These are phyloP conservation scores for Oxyria digyna DNA, from an alignment of 148 eudicot species.

Conservation along the genomic window DNA sequence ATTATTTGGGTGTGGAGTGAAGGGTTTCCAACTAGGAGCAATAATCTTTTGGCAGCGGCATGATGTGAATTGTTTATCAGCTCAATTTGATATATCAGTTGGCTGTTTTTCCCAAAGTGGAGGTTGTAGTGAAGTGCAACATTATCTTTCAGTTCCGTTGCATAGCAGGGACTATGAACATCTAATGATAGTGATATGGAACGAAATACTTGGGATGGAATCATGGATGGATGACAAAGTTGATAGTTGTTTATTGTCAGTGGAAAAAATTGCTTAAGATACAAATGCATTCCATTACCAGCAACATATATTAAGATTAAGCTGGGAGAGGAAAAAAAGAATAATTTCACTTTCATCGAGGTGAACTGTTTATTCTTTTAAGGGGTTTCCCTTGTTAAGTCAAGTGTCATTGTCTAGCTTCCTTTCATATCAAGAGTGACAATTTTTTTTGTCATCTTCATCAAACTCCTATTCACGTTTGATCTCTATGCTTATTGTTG, in stretches of 20 bases:
- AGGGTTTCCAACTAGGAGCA: background rate
- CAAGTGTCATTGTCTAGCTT: background rate
- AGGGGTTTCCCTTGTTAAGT: background rate
- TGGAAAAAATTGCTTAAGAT: background rate
- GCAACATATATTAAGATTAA: background rate
- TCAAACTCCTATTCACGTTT: background rate
- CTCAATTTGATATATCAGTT: background rate
- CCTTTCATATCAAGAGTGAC: background rate
- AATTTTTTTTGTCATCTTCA: background rate
- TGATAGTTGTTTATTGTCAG: background rate
- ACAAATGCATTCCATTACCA: background rate
- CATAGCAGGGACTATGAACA: background rate
- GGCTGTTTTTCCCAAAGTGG: background rate
- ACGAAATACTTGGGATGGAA: background rate
- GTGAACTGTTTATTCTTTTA: background rate
- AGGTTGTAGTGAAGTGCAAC: background rate
- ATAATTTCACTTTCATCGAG: background rate
- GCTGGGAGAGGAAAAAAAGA: background rate
- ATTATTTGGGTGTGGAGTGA: background rate
- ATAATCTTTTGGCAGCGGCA: background rate
- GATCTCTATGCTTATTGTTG: background rate
- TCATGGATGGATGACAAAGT: background rate
- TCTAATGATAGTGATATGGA: too few species aligned
- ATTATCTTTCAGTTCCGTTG: background rate
- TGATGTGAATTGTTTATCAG: background rate